A percentile compares a stretch with the other conserved stretches of the same genome.
phyloP scores from a whole-genome alignment of 768 basidiomycete species.

The Suillus bovinus region DNA sequence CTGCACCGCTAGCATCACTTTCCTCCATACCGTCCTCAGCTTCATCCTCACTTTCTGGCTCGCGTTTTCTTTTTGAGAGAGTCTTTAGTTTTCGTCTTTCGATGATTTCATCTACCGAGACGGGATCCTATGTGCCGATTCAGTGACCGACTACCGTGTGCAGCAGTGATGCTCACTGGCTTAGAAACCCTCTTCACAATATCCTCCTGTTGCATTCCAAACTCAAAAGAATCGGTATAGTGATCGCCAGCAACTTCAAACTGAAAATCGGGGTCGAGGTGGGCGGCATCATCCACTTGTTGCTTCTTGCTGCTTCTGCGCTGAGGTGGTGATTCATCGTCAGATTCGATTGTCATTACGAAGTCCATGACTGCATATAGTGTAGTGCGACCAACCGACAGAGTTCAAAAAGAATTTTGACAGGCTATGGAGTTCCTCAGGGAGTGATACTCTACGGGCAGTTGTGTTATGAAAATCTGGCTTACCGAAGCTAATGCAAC shows the following conservation, averaged over 20 bases:
- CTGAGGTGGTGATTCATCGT: constrained; percentile 52
- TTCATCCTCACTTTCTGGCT: constrained; percentile 33
- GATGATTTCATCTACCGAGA: constrained; percentile 93
- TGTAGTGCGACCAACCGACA: neutral
- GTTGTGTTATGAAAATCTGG: neutral
- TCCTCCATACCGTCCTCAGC: constrained; percentile 39
- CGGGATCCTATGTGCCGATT: constrained; percentile 52
- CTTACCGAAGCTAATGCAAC: neutral
- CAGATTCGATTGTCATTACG: constrained; percentile 84
- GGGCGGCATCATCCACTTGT: constrained; percentile 51
- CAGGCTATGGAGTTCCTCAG: neutral
- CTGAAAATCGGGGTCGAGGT: constrained; percentile 77
- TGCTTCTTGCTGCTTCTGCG: constrained; percentile 23
- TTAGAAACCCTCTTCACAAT: constrained; percentile 62
- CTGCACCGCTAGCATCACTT: constrained; percentile 14
- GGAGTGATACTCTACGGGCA: neutral
- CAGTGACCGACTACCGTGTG: neutral
- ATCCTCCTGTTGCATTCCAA: constrained; percentile 46
- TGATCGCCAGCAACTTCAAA: constrained; percentile 80
- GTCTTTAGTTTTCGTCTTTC: constrained; percentile 56
- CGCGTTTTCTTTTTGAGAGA: constrained; percentile 65
- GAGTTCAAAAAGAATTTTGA: neutral
- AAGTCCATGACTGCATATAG: constrained; percentile 50
- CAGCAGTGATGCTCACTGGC: constrained; percentile 46
- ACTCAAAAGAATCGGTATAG: constrained; percentile 54